Percentiles rank a stretch among this genome's conserved stretches.
Evolutionary conservation across 306 rosid species (phyloP).

Genomic region (Glycyrrhiza uralensis): DNA sequence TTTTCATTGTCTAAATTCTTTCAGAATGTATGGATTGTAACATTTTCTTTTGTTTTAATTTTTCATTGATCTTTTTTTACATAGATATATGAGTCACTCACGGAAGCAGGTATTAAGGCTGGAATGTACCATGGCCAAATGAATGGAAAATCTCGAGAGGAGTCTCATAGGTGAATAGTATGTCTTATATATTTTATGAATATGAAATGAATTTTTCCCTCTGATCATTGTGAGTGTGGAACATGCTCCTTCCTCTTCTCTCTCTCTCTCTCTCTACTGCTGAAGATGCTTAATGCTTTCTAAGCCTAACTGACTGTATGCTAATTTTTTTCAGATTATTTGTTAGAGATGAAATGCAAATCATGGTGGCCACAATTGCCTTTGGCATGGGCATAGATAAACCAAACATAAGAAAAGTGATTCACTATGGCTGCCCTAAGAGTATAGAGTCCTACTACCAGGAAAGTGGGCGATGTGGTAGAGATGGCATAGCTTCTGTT

Average conservation of each 20-base stretch:
- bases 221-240: conserved; percentile 19
- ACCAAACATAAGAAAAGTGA: conserved; percentile 86
- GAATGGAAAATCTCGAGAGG: conserved; percentile 65
- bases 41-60: conserved; percentile 8
- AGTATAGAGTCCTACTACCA: conserved; percentile 87
- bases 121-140: conserved; percentile 86
- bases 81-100: conserved; percentile 62
- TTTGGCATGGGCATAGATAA: conserved; percentile 99
- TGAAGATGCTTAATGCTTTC: conserved; percentile 19
- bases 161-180: conserved; percentile 71
- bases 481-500: conserved; percentile 89
- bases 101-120: conserved; percentile 59
- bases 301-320: conserved; percentile 12
- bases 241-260: conserved; percentile 1
- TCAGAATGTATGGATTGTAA: conserved; percentile 10
- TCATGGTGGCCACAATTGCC: conserved; percentile 94
- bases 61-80: conserved; percentile 23
- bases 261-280: not conserved
- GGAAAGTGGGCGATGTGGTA: conserved; percentile 92
- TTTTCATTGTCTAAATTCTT: conserved; percentile 8
- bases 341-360: conserved; percentile 70
- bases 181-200: conserved; percentile 24
- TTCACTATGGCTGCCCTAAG: conserved; percentile 94
- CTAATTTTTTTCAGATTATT: conserved; percentile 57
- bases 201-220: conserved; percentile 16